Percentiles rank a stretch among this genome's conserved stretches.
Conservation (phyloP, 805 yeast species). For the Wickerhamiella siamensis region DNA sequence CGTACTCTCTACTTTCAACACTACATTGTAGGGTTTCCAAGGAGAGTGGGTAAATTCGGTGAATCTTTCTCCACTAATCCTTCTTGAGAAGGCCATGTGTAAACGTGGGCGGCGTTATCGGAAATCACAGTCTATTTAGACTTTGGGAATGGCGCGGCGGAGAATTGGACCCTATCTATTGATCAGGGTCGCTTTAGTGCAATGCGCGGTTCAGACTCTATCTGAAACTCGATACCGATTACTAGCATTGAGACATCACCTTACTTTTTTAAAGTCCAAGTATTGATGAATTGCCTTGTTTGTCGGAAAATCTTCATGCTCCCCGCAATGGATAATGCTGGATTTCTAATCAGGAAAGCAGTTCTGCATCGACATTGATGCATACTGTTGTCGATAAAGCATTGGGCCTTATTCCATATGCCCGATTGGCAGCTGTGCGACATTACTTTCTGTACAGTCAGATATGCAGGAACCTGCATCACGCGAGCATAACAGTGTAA, state of each 20-base stretch:
- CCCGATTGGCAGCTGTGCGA: too few relatives aligned
- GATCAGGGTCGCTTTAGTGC: conserved; percentile 18
- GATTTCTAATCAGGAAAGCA: too few relatives aligned
- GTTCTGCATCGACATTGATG: too few relatives aligned
- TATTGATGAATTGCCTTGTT: not conserved
- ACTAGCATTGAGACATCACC: conserved; percentile 13
- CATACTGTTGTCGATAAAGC: too few relatives aligned
- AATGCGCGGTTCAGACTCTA: conserved; percentile 19
- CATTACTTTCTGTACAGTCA: too few relatives aligned
- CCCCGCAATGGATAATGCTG: too few relatives aligned
- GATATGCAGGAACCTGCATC: too few relatives aligned
- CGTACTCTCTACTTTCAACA: conserved; percentile 17
- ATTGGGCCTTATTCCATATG: too few relatives aligned
- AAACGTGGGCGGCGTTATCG: conserved; percentile 22
- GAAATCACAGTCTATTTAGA: conserved; percentile 18
- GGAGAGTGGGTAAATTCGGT: conserved; percentile 25
- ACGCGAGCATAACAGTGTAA: too few relatives aligned
- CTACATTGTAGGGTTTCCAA: conserved; percentile 2
- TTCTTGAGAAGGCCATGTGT: conserved; percentile 21
- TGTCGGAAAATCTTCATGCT: too few relatives aligned
- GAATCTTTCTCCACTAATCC: conserved; percentile 16
- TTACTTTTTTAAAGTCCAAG: not conserved
- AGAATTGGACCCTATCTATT: conserved; percentile 14
- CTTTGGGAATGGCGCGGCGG: conserved; percentile 22
- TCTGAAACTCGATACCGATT: conserved; percentile 22